Percentiles rank a stretch among this genome's conserved stretches.
phyloP scores from a whole-genome alignment of 78 protist species.

The Anaeramoeba ignava region DNA sequence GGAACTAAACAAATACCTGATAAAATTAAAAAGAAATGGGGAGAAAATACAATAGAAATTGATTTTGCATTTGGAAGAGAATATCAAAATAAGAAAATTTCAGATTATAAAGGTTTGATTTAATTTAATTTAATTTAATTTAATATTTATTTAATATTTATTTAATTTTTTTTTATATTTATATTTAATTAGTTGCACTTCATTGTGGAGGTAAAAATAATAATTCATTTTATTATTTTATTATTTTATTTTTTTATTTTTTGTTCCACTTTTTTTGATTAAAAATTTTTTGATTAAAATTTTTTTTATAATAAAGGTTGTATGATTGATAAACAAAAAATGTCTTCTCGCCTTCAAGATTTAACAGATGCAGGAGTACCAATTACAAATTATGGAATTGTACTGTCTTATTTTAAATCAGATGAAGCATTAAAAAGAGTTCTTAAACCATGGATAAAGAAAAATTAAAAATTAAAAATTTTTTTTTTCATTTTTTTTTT shows the following conservation, averaged over 20 bases:
- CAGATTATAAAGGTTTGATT: neutral
- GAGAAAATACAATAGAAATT: neutral
- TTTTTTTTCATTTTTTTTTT: neutral
- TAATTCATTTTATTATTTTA: too few species aligned
- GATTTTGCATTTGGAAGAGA: neutral
- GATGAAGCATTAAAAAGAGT: neutral
- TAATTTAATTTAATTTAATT: too few species aligned
- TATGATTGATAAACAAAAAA: neutral
- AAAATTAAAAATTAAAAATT: neutral
- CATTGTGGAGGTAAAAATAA: too few species aligned
- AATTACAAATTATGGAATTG: neutral
- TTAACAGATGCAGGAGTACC: neutral
- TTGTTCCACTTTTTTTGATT: too few species aligned
- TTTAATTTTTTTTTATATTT: too few species aligned
- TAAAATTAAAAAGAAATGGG: neutral
- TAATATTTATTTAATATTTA: too few species aligned
- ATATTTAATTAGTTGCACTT: too few species aligned
- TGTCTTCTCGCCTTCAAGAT: neutral
- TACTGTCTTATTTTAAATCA: neutral
- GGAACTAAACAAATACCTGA: conserved; percentile 14
- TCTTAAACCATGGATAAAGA: neutral
- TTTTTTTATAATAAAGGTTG: neutral
- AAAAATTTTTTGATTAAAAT: too few species aligned
- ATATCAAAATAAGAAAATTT: neutral
- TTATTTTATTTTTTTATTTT: too few species aligned